Conservation (phyloP, 768 basidiomycete genomes). For the Chalciporus pseudorubinellus region DNA sequence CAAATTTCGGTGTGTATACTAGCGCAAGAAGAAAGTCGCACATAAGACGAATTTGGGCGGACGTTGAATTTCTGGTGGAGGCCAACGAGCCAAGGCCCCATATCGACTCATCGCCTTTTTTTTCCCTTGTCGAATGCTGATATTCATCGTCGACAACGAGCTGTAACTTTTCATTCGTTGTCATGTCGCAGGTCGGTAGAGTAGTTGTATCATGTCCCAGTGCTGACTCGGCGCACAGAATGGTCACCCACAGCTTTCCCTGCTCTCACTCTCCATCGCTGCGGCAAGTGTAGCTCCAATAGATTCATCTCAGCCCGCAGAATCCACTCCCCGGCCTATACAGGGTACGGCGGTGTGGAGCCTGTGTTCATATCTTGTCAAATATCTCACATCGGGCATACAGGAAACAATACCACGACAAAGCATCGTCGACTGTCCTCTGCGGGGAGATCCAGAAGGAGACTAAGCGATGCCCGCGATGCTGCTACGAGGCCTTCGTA, state of each 20-base stretch:
- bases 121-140: neutral
- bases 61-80: conserved; percentile 22
- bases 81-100: conserved; percentile 2
- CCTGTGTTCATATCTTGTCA: conserved; percentile 12
- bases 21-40: neutral
- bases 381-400: neutral
- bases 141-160: neutral
- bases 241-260: conserved; percentile 35
- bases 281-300: conserved; percentile 53
- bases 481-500: conserved; percentile 73
- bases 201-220: neutral
- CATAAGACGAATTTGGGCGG: conserved; percentile 26
- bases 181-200: conserved; percentile 24
- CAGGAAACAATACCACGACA: conserved; percentile 33
- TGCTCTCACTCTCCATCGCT: conserved; percentile 68
- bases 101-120: neutral
- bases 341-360: conserved; percentile 14
- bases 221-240: conserved; percentile 4
- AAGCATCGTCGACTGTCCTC: conserved; percentile 74
- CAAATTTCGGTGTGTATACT: neutral
- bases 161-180: neutral
- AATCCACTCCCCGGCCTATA: conserved; percentile 13
- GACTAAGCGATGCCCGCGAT: conserved; percentile 77
- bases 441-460: conserved; percentile 63
- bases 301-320: conserved; percentile 29